Evolutionary conservation across 192 early-diverging fungal species (phyloP).

Genomic region (Mortierella claussenii): DNA sequence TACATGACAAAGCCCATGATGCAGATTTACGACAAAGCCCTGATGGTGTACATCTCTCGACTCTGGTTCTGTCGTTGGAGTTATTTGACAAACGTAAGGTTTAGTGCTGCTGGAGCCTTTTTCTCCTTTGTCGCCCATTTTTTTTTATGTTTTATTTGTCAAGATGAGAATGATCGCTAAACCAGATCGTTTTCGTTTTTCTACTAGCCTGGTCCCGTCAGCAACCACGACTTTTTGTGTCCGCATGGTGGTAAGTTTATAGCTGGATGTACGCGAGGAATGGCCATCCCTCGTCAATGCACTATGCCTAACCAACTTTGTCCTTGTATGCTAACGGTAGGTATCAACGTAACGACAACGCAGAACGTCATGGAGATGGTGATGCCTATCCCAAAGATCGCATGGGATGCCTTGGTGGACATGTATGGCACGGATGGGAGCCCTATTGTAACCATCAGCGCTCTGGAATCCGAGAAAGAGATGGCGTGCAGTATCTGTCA

Average conservation of each 20-base stretch:
- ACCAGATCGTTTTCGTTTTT: background rate
- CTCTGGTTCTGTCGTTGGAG: slow-evolving; percentile 56
- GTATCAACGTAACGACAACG: slow-evolving; percentile 41
- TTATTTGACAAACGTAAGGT: slow-evolving; percentile 33
- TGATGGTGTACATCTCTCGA: slow-evolving; percentile 52
- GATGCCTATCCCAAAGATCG: slow-evolving; percentile 47
- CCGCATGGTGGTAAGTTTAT: slow-evolving; percentile 46
- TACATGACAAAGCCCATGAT: slow-evolving; percentile 38
- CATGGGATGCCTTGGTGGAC: slow-evolving; percentile 47
- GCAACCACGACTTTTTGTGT: slow-evolving; percentile 58
- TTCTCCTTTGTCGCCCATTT: background rate
- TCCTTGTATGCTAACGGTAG: slow-evolving; percentile 6
- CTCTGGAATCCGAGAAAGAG: slow-evolving; percentile 35
- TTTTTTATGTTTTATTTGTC: slow-evolving; percentile 5
- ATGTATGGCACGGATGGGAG: slow-evolving; percentile 54
- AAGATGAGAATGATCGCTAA: background rate
- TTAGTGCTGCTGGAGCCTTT: background rate
- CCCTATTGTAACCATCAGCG: slow-evolving; percentile 32
- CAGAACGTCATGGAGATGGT: slow-evolving; percentile 47
- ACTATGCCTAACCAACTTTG: background rate
- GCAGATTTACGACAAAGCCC: slow-evolving; percentile 36
- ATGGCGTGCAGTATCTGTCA: slow-evolving; percentile 42
- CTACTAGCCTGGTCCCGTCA: slow-evolving; percentile 52
- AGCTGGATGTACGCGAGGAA: too few species aligned
- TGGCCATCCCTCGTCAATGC: background rate